Evolutionary conservation across 2,329 filamentous ascomycete species (phyloP), one percentile per base, ranked within the genome.

Genomic region (Raffaelea ambrosiae): DNA sequence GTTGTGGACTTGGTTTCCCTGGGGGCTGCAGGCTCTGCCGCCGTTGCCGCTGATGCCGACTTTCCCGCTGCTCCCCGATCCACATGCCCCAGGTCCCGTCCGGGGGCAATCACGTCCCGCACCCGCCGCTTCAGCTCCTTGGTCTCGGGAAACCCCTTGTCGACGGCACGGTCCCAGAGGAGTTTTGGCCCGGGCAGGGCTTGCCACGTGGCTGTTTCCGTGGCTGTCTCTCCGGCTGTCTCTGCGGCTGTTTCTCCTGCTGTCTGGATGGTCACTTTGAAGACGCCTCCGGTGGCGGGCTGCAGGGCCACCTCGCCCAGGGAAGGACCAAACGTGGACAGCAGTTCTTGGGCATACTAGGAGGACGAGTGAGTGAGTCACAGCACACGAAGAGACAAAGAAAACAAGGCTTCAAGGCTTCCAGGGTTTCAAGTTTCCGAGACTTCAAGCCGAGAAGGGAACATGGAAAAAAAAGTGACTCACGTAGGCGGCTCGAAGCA

Each of bases 71-170:
- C n/a, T n/a, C n/a, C 64, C 47, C 79, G 71, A 63, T 90, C 86
- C 21, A 88, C 83, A 66, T 97, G 91, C 0, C 91, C 91, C 46
- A 96, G 68, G 59, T 91, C 77, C 52, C 85, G 75, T 1, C 70
- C 72, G 0, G 90, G 91, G 58, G 93, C 83, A 56, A 96, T 82
- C 45, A 87, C 74, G 67, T 96, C 87, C 49, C 91, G 73, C 5
- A 96, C 80, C 16, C 83, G 75, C 51, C 88, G 81, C 69, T 97
- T 96, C 40, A 96, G 74, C 56, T 91, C 83, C 66, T 96, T 95
- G 2, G 87, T 89, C 68, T 96, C 89, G 51, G 91, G 93, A 66
- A 98, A 98, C 0, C 93, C 90, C 26, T 87, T 87, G 60, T 96
- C 84, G 3, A 67, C 62, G 63, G 89, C 94, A 52, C 93, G 78